Base-by-base conservation (phyloP, 2,329 filamentous ascomycete species). In the Fusarium illudens region DNA sequence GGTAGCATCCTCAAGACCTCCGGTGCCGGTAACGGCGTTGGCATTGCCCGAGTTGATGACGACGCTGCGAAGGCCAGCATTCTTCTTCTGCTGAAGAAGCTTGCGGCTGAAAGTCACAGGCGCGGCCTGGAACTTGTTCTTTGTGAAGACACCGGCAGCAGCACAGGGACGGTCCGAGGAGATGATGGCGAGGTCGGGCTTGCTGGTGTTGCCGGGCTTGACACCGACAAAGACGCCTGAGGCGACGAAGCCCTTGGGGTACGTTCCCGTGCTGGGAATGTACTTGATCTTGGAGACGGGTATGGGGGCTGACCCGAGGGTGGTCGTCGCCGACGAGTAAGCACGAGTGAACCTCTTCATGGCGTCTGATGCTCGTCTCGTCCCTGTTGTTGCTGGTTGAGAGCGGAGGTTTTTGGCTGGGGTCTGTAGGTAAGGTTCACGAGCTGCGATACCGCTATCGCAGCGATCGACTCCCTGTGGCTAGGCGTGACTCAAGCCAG, bases 91-190 rank as follows among this genome's bases (percentile, higher is more conserved):
- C 76, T 89, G 84, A 33, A 97, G 82, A 63, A 94, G 87, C 60
- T 90, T 85, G 67, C 89, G 86, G 79, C 92, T 95, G 64, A 97
- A 92, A 29, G 92, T 93, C 44, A 99, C 95, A 6, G 96, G 96
- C 11, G 96, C 96, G 17, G 96, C 96, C 80, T 97, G 94, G 82
- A 99, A 99, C 79, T 95, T 94, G 83, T 99, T 99, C 80, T 94
- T 96, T 57, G 96, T 99, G 82, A 98, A 97, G 46, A 98, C 94
- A 7, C 94, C 96, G 1, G 94, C 93, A 10, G 91, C 94, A 7
- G 92, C 87, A 79, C 94, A 97, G 57, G 94, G 93, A 54, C 85
- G 86, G 74, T 97, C 93, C 7, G 96, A 98, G 17, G 91, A 90
- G 68, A 99, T 87, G 70, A 99, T 86, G 33, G 94, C 93, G 51